Evolutionary conservation across 2,329 filamentous ascomycete species (phyloP), one percentile per base, ranked within the genome.

Genomic region (Thelonectria blattea): DNA sequence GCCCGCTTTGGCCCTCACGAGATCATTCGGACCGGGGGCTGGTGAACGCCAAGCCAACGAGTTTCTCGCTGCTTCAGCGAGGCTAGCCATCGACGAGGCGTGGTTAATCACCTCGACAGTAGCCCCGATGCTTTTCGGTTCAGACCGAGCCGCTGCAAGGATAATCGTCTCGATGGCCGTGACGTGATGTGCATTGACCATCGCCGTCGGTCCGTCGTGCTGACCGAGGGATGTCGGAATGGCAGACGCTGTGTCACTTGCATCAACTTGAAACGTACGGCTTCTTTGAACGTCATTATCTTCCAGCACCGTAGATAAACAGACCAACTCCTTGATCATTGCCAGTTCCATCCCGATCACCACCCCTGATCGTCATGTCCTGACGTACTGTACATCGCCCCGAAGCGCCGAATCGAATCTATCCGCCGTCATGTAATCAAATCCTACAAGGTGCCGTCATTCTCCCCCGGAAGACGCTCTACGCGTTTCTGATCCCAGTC

Each of bases 401-500:
- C 24, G 52, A 34, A 49, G 42, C 50, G 22, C 22, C n/a, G n/a
- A n/a, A n/a, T n/a, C n/a, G n/a, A n/a, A n/a, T n/a, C n/a, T n/a
- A n/a, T n/a, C n/a, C n/a, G n/a, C n/a, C n/a, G n/a, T n/a, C n/a
- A n/a, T n/a, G n/a, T n/a, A n/a, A n/a, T n/a, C n/a, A n/a, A n/a
- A n/a, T n/a, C n/a, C n/a, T 63, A 67, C 49, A 97, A 75, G 52
- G 91, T 85, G 34, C 94, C 94, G 75, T 99, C 94, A 62, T 87
- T 90, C 77, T 99, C 96, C 67, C 95, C 95, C 18, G 91, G 88
- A 62, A 97, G 83, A 73, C 95, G 84, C 80, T 97, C 88, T 11
- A 98, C 93, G 54, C 96, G 88, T 78, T 95, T 96, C 79, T 98
- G 95, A 75, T 98, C 94, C 95, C 95, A 99, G 73, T 92, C 86